Evolutionary conservation across 192 early-diverging fungal genomes (phyloP), one percentile per base, ranked within the genome.

Genomic region (Backusella parvicylindrica): DNA sequence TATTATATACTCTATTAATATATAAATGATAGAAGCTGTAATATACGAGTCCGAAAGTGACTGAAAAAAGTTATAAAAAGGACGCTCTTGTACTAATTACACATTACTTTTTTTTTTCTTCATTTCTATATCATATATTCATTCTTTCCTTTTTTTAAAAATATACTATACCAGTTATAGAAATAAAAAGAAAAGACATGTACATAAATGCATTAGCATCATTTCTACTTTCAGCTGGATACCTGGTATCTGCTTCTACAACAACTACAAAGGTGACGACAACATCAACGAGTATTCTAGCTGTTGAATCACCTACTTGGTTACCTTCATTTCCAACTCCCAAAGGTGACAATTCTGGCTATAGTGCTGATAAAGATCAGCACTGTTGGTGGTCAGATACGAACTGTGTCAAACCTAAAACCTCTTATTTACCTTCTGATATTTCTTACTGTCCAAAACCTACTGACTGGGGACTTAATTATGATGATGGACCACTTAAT

Each of bases 401-500:
- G 23, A 38, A 33, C 26, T 84, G 83, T 41, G 68, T 66, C 28
- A 74, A 40, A 9, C 83, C 83, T 37, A 84, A 84, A 69, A 41
- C 72, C 0, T 49, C 63, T 2, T 84, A 84, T 38, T 64, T 84
- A 33, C 83, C 83, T 47, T 50, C 70, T 40, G 83, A 84, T 72
- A 84, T 84, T 66, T 76, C 64, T 28, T 68, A 70, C 32, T 84
- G 83, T 60, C 80, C 80, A 23, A 50, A 50, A 11, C 33, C 75
- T 66, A 74, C 75, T 12, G 76, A 79, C 30, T 83, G 81, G 81
- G 81, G 81, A 16, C 50, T 83, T n/a, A 83, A 78, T 65, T 77
- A 80, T 70, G 78, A 84, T 53, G 83, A 84, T 73, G 83, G 80
- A 21, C 83, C 83, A 28, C 71, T 76, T 40, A 77, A 77, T n/a